phyloP scores from a whole-genome alignment of 2,329 filamentous ascomycete species.

The Lasiodiplodia theobromae region DNA sequence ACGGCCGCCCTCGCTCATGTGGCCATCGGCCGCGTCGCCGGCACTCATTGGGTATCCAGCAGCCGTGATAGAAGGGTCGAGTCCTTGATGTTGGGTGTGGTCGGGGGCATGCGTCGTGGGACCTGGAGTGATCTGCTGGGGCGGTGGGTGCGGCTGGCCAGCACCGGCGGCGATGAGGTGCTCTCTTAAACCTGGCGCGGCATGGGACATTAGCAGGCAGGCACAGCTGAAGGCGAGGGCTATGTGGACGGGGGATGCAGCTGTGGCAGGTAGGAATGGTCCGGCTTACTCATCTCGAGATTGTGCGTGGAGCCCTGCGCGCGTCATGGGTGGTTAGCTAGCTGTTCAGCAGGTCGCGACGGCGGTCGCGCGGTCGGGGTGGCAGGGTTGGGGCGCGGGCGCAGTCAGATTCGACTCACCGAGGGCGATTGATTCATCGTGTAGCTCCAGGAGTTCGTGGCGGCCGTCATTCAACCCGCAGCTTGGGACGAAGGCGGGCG shows the following conservation, averaged over 20 bases:
- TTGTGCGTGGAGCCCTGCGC: constrained; percentile 27
- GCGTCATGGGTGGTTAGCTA: not conserved
- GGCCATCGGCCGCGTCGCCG: constrained; percentile 54
- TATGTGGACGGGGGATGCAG: constrained; percentile 6
- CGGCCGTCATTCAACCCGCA: constrained; percentile 29
- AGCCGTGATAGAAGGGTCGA: constrained; percentile 66
- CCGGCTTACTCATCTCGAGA: constrained; percentile 31
- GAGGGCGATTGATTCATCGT: constrained; percentile 30
- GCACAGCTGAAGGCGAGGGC: not conserved
- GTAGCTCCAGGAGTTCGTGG: constrained; percentile 27
- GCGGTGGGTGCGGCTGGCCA: constrained; percentile 46
- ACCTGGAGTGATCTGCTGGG: constrained; percentile 45
- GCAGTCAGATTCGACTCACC: constrained; percentile 27
- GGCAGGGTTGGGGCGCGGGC: not conserved
- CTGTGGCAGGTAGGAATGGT: constrained; percentile 20
- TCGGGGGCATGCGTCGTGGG: constrained; percentile 44
- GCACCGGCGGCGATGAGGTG: constrained; percentile 65
- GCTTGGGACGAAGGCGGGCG: constrained; percentile 10
- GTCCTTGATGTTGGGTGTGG: constrained; percentile 60
- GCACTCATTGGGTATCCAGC: constrained; percentile 56
- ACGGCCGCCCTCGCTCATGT: constrained; percentile 56
- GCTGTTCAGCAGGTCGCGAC: not conserved
- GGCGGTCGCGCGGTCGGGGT: constrained; percentile 5
- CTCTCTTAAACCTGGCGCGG: constrained; percentile 64
- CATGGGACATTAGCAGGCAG: constrained; percentile 3